phyloP scores from a whole-genome alignment of 2,329 filamentous ascomycete genomes.

The Gremmenia infestans region DNA sequence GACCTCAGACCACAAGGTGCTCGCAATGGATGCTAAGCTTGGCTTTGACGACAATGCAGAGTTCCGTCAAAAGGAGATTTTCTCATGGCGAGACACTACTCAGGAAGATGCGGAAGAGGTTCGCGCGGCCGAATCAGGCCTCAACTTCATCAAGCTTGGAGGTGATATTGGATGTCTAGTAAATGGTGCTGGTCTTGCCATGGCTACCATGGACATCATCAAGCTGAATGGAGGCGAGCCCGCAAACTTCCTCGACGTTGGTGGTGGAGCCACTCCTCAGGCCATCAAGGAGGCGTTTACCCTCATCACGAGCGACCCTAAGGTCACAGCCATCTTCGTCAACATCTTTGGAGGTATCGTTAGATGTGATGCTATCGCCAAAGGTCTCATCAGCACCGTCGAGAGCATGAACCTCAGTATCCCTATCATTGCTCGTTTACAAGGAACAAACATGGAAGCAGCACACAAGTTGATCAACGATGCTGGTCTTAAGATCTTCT shows the following conservation, averaged over 20 bases:
- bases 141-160: constrained; percentile 99
- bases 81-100: constrained; percentile 85
- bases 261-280: constrained; percentile 91
- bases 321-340: constrained; percentile 98
- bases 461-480: constrained; percentile 93
- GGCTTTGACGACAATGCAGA: constrained; percentile 98
- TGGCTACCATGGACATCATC: constrained; percentile 99
- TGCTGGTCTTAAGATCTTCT: constrained; percentile 98
- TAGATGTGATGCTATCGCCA: constrained; percentile 93
- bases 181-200: constrained; percentile 97
- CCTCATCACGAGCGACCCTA: constrained; percentile 96
- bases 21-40: constrained; percentile 99
- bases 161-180: constrained; percentile 98
- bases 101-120: constrained; percentile 98
- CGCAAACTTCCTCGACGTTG: constrained; percentile 98
- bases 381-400: constrained; percentile 92
- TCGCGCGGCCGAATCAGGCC: constrained; percentile 85
- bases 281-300: constrained; percentile 98
- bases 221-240: constrained; percentile 96
- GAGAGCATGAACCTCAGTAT: constrained; percentile 93
- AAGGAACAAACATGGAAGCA: constrained; percentile 97
- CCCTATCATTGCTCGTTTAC: constrained; percentile 92
- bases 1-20: constrained; percentile 95
- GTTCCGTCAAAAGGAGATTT: constrained; percentile 96
- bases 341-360: constrained; percentile 99